Evolutionary conservation across 495 filamentous ascomycete species (phyloP), one percentile per base, ranked within the genome.

Genomic region (Lophiotrema nucula): DNA sequence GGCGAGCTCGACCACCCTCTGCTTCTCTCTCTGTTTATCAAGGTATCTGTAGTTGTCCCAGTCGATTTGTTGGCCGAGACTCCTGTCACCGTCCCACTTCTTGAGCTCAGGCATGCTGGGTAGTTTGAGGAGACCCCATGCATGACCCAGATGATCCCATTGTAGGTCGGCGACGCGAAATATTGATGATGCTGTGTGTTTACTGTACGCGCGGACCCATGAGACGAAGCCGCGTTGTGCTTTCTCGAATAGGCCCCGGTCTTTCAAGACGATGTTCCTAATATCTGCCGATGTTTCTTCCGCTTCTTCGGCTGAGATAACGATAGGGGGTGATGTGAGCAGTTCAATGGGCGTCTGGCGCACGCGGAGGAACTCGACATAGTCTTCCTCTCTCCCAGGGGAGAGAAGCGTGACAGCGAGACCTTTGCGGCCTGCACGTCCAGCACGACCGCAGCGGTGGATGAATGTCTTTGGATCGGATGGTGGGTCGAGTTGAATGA

Each of bases 101-200:
- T 83, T 85, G 51, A 92, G 70, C 68, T 98, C 93, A 0, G 95
- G 93, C 93, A 98, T 98, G 70, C 88, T 92, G 37, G 93, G 93
- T 46, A 97, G 77, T 54, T 82, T 85, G 35, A 97, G 75, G 8
- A 98, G 76, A 0, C 85, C 88, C 88, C 91, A 98, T 11, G 86
- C 87, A 51, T 83, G 76, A 2, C 86, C 92, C 1, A 95, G 73
- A 39, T 87, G 88, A 35, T 77, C 74, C 93, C 93, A 98, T 69
- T 92, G 84, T 16, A 96, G 76, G 66, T 93, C 88, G 8, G 77
- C 68, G 3, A 92, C 76, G 3, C 90, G 84, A 77, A 98, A 98
- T 58, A 98, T 97, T 72, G 88, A 91, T 59, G 78, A 82, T 11
- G 92, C 90, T 70, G 90, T 82, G 63, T 97, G 92, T 68, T 96